Conservation (phyloP, 2,329 filamentous ascomycete genomes). For the Microascus cirrosus region DNA sequence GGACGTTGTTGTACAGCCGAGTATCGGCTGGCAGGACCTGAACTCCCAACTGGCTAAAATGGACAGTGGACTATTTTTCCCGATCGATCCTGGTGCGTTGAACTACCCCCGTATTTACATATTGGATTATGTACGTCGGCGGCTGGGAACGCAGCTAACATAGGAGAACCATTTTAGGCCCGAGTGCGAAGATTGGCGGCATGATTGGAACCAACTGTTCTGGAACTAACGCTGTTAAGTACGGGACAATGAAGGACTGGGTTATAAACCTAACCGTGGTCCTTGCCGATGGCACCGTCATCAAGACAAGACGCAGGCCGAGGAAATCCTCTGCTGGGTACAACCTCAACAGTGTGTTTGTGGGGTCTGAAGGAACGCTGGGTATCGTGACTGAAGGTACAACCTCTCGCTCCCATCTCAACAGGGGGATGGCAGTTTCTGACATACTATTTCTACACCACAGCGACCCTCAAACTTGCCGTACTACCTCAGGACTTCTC, state of each 20-base stretch:
- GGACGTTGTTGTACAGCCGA: slow-evolving; percentile 87
- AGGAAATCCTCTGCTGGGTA: slow-evolving; percentile 75
- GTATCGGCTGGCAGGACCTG: slow-evolving; percentile 83
- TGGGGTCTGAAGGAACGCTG: slow-evolving; percentile 72
- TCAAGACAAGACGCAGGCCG: slow-evolving; percentile 69
- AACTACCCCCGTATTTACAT: not conserved
- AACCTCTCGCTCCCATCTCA: not conserved
- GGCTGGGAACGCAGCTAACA: not conserved
- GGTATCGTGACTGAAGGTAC: slow-evolving; percentile 65
- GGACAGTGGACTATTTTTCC: slow-evolving; percentile 74
- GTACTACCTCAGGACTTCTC: slow-evolving; percentile 66
- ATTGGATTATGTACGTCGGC: not conserved
- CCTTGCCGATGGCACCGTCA: slow-evolving; percentile 64
- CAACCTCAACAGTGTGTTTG: slow-evolving; percentile 69
- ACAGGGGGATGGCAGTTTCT: not conserved
- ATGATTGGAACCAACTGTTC: slow-evolving; percentile 75
- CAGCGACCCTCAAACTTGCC: slow-evolving; percentile 66
- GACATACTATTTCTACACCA: not conserved
- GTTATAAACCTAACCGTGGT: slow-evolving; percentile 76
- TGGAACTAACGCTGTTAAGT: slow-evolving; percentile 69
- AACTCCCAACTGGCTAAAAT: slow-evolving; percentile 62
- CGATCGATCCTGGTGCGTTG: slow-evolving; percentile 66
- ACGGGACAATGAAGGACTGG: slow-evolving; percentile 84
- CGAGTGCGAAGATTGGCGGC: slow-evolving; percentile 64
- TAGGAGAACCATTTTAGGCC: slow-evolving; percentile 22